Evolutionary conservation across 108 stramenopile genomes (phyloP), one percentile per base, ranked within the genome.

Genomic region (Conticribra weissflogii): DNA sequence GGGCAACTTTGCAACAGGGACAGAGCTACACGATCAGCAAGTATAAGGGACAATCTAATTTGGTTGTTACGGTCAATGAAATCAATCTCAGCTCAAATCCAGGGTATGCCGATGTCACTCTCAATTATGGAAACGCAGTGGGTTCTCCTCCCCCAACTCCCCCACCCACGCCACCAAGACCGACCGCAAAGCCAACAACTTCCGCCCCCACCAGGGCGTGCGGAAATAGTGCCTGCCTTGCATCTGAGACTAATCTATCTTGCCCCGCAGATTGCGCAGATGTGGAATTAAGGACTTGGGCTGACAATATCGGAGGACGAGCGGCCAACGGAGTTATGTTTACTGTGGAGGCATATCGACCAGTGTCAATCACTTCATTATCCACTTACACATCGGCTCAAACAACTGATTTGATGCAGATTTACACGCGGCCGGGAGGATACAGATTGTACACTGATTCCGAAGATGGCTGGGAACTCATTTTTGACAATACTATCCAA

Each of bases 191-290:
- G 61, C 61, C 61, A 0, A 49, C 9, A 0, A 49, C 62, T 12
- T 24, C 36, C 0, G 3, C 46, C 1, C 62, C 62, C 3, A 63
- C 61, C 16, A 63, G 8, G 47, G 46, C n/a, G 14, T 65, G 64
- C 22, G 64, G 64, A 1, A 23, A 65, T 54, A 51, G 21, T 8
- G 32, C 53, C 14, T 65, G 64, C 19, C 33, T 22, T 29, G 5
- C 50, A 9, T 14, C 36, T 65, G 64, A 65, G 50, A 53, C 16
- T 19, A 22, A 33, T 19, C 18, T 22, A 15, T 36, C 64, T 28
- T 65, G 64, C 53, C 64, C 64, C 17, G 64, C 30, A 30, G 64
- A 65, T 33, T 65, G 64, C 23, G 51, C 50, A 0, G 50, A 52
- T 65, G 64, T 49, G 3, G 52, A 65, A 27, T 52, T 65, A 34